Base-by-base conservation (phyloP, 768 basidiomycete genomes). In the Mrakia blollopis region DNA sequence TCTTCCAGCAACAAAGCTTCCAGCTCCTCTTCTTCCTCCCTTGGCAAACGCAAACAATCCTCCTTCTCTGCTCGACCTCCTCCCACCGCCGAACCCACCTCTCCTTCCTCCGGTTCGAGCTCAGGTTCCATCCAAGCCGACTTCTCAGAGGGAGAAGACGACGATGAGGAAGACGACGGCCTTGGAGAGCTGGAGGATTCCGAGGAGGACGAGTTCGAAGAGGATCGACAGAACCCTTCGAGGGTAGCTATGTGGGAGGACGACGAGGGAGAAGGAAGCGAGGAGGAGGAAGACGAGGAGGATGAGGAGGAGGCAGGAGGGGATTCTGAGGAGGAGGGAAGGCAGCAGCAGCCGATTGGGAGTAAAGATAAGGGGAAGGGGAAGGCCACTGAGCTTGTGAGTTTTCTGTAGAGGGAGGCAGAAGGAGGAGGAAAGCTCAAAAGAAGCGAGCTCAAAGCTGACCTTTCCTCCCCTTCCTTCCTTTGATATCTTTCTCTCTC, bases 161-260 rank as follows among this genome's bases (percentile, higher is more conserved):
- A 72, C 23, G 76, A 72, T 5, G 77, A 60, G 9, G 67, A 54
- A 1, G 61, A 41, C 28, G 72, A 68, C 61, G 63, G 47, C 11
- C 16, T 57, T 28, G 71, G 18, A 2, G 77, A 78, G 61, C 67
- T 78, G 3, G 67, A 35, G 8, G 83, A 84, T 32, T 81, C 80
- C 2, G 83, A 84, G 74, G 80, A 80, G 6, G 83, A 84, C 75
- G 83, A 84, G 70, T 84, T 83, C 67, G 82, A 80, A 23, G 77
- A 80, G 44, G 79, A 80, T 54, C 72, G 73, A 37, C 69, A 69
- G 57, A 65, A 50, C 74, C 60, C 72, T 41, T 75, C 47, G 37
- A 60, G 76, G 7, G 75, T 75, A 54, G 74, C 70, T 72, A 54
- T 70, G 54, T 78, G 73, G 72, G 69, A 74, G 30, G 79, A 80